These are phyloP conservation scores for Hibiscus mutabilis DNA, from an alignment of 345 rosid genomes.

Conservation along the genomic window DNA sequence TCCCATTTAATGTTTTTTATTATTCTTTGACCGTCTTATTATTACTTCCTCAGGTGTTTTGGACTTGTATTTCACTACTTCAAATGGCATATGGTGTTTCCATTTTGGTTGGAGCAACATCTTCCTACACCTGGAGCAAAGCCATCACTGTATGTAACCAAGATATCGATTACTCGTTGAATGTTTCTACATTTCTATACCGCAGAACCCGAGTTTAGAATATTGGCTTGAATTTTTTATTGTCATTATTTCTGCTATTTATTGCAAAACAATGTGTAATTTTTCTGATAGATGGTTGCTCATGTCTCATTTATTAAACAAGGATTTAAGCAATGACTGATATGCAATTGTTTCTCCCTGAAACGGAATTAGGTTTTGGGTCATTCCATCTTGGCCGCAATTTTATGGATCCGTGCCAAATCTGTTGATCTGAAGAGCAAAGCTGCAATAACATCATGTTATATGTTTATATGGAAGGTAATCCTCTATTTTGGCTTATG, in stretches of 20 bases:
- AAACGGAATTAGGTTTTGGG: conserved; percentile 51
- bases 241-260: too few species aligned
- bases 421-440: conserved; percentile 69
- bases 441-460: conserved; percentile 74
- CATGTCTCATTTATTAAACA: too few species aligned
- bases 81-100: conserved; percentile 77
- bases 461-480: conserved; percentile 99
- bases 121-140: conserved; percentile 79
- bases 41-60: conserved; percentile 57
- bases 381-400: conserved; percentile 50
- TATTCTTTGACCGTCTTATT: background rate
- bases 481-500: background rate
- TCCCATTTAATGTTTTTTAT: background rate
- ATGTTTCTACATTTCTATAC: background rate
- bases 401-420: conserved; percentile 71
- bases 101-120: conserved; percentile 63
- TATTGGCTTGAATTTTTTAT: too few species aligned
- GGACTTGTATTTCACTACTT: conserved; percentile 80
- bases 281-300: too few species aligned
- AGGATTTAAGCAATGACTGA: too few species aligned
- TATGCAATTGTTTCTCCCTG: background rate
- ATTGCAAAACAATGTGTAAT: too few species aligned
- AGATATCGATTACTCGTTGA: background rate
- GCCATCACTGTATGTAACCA: conserved; percentile 50
- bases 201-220: too few species aligned